Evolutionary conservation across 768 basidiomycete genomes (phyloP), one percentile per base, ranked within the genome.

Genomic region (Hygrocybe punicea): DNA sequence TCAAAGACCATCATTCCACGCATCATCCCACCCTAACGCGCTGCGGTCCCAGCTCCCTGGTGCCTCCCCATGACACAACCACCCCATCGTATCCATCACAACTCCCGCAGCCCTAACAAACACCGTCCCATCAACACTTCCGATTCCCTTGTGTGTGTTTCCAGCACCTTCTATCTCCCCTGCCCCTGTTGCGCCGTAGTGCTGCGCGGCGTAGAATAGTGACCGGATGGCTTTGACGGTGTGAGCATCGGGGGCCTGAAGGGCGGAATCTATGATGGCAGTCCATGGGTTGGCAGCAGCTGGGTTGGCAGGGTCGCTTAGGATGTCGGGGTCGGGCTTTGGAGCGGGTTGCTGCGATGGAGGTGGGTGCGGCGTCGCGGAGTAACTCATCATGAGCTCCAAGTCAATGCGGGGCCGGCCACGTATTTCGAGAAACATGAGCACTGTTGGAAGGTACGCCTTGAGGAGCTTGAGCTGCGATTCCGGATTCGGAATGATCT

Each of bases 11-110:
- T 29, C 29, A 29, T 29, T 29, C 84, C 83, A 85, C 9, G 83
- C 81, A 9, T 76, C 82, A 56, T 84, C 81, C 81, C 83, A 85
- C 1, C 83, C 84, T 35, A 84, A 68, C 3, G 76, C 83, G 65
- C 79, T 82, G 25, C 76, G 58, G 67, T 84, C 84, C 84, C 84
- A 85, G 33, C 63, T 42, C 16, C 79, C 77, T 37, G 69, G 75
- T 42, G 68, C 58, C 65, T 85, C 77, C 4, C 84, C 84, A 67
- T 78, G 70, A 10, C 71, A 64, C 1, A 79, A 77, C 84, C 83
- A 85, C 0, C 84, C 82, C 60, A 85, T 66, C 13, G 70, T 77
- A 48, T 83, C 72, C 78, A 82, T 76, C 68, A 83, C 60, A 29
- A 82, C 73, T 1, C 83, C 84, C 6, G 83, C 84, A 16, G 82